Conservation (phyloP, 345 rosid genomes). For the Rhizophora apiculata region DNA sequence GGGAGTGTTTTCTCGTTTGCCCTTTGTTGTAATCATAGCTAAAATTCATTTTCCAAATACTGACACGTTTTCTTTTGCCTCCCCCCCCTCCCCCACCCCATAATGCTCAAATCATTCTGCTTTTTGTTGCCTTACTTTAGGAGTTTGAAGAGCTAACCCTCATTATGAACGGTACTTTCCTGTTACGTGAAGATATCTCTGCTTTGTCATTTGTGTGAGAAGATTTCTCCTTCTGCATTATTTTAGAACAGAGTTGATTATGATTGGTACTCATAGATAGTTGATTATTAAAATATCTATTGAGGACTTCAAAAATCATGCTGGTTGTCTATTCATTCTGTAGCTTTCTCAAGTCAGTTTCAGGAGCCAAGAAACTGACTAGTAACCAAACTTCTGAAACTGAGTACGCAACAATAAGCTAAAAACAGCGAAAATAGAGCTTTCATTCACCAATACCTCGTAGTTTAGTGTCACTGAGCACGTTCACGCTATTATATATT, state of each 20-base stretch:
- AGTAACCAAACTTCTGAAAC: conserved; percentile 36
- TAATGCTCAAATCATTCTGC: too few species aligned
- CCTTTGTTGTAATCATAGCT: too few species aligned
- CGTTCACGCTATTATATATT: not conserved
- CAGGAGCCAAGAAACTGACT: conserved; percentile 19
- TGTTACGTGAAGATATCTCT: too few species aligned
- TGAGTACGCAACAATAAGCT: conserved; percentile 33
- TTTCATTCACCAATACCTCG: not conserved
- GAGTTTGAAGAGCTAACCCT: too few species aligned
- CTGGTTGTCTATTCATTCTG: conserved; percentile 29
- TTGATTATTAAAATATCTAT: not conserved
- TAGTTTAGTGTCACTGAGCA: not conserved
- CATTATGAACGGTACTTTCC: too few species aligned
- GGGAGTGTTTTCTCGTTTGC: too few species aligned
- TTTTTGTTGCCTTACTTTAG: too few species aligned
- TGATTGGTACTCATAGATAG: not conserved
- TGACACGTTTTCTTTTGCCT: too few species aligned
- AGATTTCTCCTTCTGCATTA: not conserved
- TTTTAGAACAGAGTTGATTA: not conserved
- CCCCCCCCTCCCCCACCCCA: too few species aligned
- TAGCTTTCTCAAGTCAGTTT: conserved; percentile 31
- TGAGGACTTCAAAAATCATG: conserved; percentile 10
- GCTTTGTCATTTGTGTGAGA: too few species aligned
- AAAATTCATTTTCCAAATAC: too few species aligned
- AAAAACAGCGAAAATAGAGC: conserved; percentile 7